These are phyloP conservation scores for Leishmania lainsoni DNA, from an alignment of 208 protist species.

Conservation along the genomic window DNA sequence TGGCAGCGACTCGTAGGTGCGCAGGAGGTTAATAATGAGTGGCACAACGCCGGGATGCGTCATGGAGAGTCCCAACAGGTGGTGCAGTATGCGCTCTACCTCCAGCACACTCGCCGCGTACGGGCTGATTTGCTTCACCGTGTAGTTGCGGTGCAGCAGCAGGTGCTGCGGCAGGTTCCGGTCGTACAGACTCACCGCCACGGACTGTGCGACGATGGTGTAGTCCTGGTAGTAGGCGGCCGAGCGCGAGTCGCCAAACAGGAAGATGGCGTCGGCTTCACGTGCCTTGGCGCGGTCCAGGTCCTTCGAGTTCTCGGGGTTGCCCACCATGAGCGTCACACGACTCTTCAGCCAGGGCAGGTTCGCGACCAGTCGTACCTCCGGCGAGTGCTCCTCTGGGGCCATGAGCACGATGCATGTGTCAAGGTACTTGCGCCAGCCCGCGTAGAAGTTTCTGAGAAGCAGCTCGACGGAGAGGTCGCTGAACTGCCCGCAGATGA, in stretches of 20 bases:
- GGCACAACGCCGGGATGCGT: constrained; percentile 74
- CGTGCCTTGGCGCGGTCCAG: constrained; percentile 59
- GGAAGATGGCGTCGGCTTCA: constrained; percentile 81
- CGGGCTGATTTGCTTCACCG: constrained; percentile 57
- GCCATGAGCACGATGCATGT: constrained; percentile 70
- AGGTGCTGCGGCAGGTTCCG: constrained; percentile 73
- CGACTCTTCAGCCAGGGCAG: constrained; percentile 76
- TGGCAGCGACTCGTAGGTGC: constrained; percentile 75
- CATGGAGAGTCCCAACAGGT: constrained; percentile 75
- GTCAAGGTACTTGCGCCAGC: constrained; percentile 82
- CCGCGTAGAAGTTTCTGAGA: constrained; percentile 74
- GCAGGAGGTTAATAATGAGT: constrained; percentile 79
- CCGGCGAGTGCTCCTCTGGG: constrained; percentile 53
- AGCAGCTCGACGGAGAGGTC: constrained; percentile 71
- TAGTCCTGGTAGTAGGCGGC: constrained; percentile 83
- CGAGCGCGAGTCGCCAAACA: constrained; percentile 72
- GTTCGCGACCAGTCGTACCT: constrained; percentile 64
- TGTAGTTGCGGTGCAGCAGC: constrained; percentile 64
- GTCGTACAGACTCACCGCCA: constrained; percentile 70
- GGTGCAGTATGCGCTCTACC: constrained; percentile 67
- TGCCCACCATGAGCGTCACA: constrained; percentile 72
- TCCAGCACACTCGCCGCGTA: constrained; percentile 77
- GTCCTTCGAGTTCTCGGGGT: constrained; percentile 54
- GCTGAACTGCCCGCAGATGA: constrained; percentile 73
- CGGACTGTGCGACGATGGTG: constrained; percentile 66